Percentiles rank a stretch among this genome's conserved stretches.
phyloP scores from a whole-genome alignment of 1,139 yeast species.

The Magnusiomyces paraingens region DNA sequence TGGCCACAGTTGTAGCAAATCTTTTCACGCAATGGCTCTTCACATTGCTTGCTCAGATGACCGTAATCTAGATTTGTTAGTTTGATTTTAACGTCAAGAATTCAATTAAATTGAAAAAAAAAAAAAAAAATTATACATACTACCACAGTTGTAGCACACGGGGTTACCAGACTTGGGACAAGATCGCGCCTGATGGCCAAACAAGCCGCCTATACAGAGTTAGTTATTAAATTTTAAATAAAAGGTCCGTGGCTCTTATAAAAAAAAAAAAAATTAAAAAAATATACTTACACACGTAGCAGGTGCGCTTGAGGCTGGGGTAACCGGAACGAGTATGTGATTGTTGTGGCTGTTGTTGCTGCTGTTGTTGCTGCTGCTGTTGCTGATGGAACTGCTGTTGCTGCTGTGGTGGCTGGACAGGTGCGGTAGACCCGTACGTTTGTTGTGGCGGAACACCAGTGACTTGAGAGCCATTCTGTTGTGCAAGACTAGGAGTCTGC shows the following conservation, averaged over 20 bases:
- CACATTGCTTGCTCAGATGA: conserved; percentile 77
- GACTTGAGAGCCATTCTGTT: no score
- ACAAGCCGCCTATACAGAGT: conserved; percentile 27
- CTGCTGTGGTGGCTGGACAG: no score
- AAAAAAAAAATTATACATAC: conserved; percentile 17
- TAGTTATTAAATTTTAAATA: no score
- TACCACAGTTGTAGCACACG: conserved; percentile 33
- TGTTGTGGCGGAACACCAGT: no score
- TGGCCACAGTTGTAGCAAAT: conserved; percentile 81
- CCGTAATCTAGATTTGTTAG: conserved; percentile 38
- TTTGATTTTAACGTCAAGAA: neutral
- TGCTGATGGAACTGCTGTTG: no score
- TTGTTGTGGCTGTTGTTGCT: no score
- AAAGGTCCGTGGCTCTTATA: no score
- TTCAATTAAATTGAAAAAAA: no score
- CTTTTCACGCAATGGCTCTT: conserved; percentile 35
- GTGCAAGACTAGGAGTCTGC: no score
- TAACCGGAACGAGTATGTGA: neutral
- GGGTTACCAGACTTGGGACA: conserved; percentile 35
- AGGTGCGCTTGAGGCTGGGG: conserved; percentile 25
- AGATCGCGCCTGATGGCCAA: conserved; percentile 34
- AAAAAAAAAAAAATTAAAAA: neutral
- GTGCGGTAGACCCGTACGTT: no score
- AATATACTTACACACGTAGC: conserved; percentile 26
- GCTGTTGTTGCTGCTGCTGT: no score